Base-by-base conservation (phyloP, 2,329 filamentous ascomycete species). In the Nemania sp. region DNA sequence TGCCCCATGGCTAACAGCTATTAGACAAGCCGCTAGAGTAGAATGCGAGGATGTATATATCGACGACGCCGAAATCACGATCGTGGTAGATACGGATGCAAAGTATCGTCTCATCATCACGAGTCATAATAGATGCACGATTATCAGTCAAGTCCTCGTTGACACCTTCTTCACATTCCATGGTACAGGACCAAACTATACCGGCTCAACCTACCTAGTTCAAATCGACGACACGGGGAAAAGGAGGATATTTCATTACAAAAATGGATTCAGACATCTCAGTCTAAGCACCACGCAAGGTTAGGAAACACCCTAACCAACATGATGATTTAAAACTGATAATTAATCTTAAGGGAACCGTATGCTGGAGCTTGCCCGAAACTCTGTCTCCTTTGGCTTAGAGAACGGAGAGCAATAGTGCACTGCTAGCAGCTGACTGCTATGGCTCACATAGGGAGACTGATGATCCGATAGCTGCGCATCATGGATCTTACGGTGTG, bases 1-100 rank as follows among this genome's bases (percentile, higher is more conserved):
- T 12, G n/a, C 11, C 17, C 2, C 15, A 5, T 43, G 11, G 11
- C 15, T 49, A 48, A 60, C 10, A 2, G 25, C 20, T 35, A 25
- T 34, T n/a, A 71, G 69, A 13, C 66, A 67, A 59, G 60, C 60
- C 2, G 63, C 62, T 0, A 46, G 59, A 32, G 67, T 71, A 12
- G 58, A 68, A 46, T 65, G 63, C 34, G 69, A 43, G 17, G 5
- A 11, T 20, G 7, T 43, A 17, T 62, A 52, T 18, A 67, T 72
- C 20, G 43, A 59, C 0, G 67, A 68, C 48, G 67, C 64, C 13
- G 65, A 71, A 21, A 49, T 71, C 10, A 53, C 64, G 5, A 64
- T 71, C 2, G 62, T 65, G 2, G 55, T 64, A 17, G 47, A 65
- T 20, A 13, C 32, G 1, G 13, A 65, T 17, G 63, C 54, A 1